Base-by-base conservation (phyloP, 306 rosid species). In the Begonia peltatifolia region DNA sequence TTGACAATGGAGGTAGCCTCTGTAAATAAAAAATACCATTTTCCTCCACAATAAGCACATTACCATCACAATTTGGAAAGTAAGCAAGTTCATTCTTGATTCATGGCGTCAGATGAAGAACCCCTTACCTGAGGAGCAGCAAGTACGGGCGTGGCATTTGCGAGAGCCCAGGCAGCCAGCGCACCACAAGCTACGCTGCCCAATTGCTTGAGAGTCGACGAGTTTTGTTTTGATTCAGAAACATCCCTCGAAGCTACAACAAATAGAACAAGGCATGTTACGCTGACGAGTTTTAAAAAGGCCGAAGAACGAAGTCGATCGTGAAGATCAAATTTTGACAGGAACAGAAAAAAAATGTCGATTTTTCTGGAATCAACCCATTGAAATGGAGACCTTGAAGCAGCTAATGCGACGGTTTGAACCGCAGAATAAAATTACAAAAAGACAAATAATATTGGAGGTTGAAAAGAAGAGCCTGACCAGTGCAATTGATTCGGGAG, bases 1-100 rank as follows among this genome's bases (percentile, higher is more conserved):
- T 90, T 53, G 97, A 90, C 73, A 90, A 56, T 18, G 97, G 97
- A 25, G 95, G 97, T 46, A 90, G 70, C 71, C 97, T 82, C 97
- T 85, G 80, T 74, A 74, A 44, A 44, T 44, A 44, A 44, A 7
- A n/a, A 44, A 3, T n/a, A 5, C 6, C 12, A 44, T 42, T 42
- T 42, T 6, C 46, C 10, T 17, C 10, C 46, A 42, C 38, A 35
- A 53, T 17, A 47, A 53, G 22, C 59, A 50, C 23, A 11, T 17
- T 50, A 48, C 14, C 10, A 10, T 53, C 30, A 30, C 12, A 0
- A 44, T 3, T 30, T 7, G 6, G 38, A 30, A 30, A 30, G 38
- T 25, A 25, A 3, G 35, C 35, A 30, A 30, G 38, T 30, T 30
- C 8, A 30, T 30, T 30, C 6, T 30, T 5, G 38, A 30, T 30